Evolutionary conservation across 2,329 filamentous ascomycete species (phyloP).

Genomic region (Paecilomyces sp.): DNA sequence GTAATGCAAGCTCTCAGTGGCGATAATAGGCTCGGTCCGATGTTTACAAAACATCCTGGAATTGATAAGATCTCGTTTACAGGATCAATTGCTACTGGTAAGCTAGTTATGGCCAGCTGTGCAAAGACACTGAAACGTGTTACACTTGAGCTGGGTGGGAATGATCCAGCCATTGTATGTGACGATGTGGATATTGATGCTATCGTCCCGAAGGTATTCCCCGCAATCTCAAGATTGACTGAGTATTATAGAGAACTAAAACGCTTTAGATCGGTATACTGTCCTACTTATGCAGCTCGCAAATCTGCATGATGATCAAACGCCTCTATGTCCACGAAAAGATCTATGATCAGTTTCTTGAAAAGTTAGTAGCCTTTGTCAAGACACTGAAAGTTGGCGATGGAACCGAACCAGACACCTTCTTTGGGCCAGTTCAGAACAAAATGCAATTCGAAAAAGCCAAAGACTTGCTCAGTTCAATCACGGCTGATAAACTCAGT

Average conservation of each 20-base stretch:
- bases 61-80: constrained; percentile 60
- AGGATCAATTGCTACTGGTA: constrained; percentile 54
- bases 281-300: no score
- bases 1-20: constrained; percentile 56
- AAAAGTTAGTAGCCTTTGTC: constrained; percentile 34
- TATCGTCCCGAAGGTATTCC: no score
- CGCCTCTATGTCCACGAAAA: constrained; percentile 50
- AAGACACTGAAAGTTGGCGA: background rate
- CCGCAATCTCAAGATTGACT: no score
- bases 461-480: constrained; percentile 29
- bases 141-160: constrained; percentile 57
- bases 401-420: constrained; percentile 24
- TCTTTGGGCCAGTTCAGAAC: constrained; percentile 56
- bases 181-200: constrained; percentile 51
- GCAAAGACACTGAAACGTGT: constrained; percentile 54
- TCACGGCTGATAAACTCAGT: no score
- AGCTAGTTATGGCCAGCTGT: constrained; percentile 52
- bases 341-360: constrained; percentile 43
- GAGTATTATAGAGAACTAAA: no score
- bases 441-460: constrained; percentile 53
- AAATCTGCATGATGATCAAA: constrained; percentile 24
- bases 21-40: constrained; percentile 53
- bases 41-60: constrained; percentile 51
- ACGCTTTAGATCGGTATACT: no score
- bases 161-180: constrained; percentile 53